A percentile compares a stretch with the other conserved stretches of the same genome.
phyloP scores from a whole-genome alignment of 1,139 yeast genomes.

The Taphrina wiesneri region DNA sequence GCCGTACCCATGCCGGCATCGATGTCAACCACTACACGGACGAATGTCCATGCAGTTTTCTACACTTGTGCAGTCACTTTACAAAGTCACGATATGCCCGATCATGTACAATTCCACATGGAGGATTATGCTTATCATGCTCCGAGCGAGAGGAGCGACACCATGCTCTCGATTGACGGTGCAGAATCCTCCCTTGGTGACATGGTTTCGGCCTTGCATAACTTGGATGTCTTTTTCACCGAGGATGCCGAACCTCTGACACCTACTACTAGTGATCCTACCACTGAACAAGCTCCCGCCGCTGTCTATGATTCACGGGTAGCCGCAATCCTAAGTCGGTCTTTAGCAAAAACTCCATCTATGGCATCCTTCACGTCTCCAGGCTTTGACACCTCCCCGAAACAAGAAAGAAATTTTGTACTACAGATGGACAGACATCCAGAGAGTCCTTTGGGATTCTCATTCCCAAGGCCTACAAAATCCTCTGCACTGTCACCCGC shows the following conservation, averaged over 20 bases:
- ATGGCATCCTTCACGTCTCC: conserved; percentile 60
- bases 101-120: conserved; percentile 41
- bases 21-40: conserved; percentile 82
- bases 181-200: conserved; percentile 70
- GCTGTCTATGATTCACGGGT: conserved; percentile 72
- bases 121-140: conserved; percentile 40
- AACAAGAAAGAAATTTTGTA: not conserved
- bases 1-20: conserved; percentile 92
- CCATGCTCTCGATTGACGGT: conserved; percentile 40
- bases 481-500: not conserved
- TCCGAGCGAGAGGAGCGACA: conserved; percentile 38
- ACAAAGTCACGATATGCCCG: conserved; percentile 40
- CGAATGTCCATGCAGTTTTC: conserved; percentile 93
- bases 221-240: conserved; percentile 87
- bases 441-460: conserved; percentile 17
- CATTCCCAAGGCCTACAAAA: conserved; percentile 24
- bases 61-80: conserved; percentile 64
- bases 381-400: conserved; percentile 23
- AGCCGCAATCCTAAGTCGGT: conserved; percentile 68
- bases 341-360: conserved; percentile 74
- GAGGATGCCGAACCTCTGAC: conserved; percentile 53
- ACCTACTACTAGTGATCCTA: conserved; percentile 46
- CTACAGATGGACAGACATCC: not conserved
- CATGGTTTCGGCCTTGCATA: conserved; percentile 96
- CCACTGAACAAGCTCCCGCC: conserved; percentile 60